Evolutionary conservation across 495 filamentous ascomycete genomes (phyloP), one percentile per base, ranked within the genome.

Genomic region (Cudoniella acicularis): DNA sequence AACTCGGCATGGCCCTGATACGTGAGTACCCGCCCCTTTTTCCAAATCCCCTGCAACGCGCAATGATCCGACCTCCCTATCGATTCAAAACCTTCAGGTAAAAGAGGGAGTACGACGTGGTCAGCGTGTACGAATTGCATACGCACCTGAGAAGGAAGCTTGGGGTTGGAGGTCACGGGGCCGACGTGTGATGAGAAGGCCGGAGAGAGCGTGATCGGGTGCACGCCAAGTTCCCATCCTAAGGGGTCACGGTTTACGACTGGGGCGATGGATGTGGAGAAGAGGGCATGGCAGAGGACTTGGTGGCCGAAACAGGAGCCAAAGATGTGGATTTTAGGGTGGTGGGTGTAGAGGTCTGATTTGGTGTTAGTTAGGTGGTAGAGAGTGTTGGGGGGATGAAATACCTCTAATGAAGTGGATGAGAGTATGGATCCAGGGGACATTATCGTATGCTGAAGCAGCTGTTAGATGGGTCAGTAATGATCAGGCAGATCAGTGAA

Each of bases 271-370:
- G 6, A 6, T 36, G 30, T 4, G 13, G 6, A 4, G 4, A 36
- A 13, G 0, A 94, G 67, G 1, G 90, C 90, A 23, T 90, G 79
- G 0, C 81, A 89, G 53, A 95, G 75, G 49, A 96, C 91, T 72
- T 96, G 91, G 67, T 96, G 92, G 13, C 91, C 92, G 68, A 91
- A 96, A 68, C 92, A 96, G 40, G 92, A 79, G 17, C 90, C 92
- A 18, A 78, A 78, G 2, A 78, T 54, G 56, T 72, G 73, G 2
- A 78, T 68, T 13, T 65, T 40, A 1, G 77, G 76, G 49, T 67
- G 75, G 0, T 69, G 17, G 0, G 4, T 47, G 46, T 73, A 95
- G 75, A 18, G 91, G 70, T 23, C 82, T 79, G n/a, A 36, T 13
- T 13, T 36, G 4, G n/a, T 13, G 30, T 36, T 13, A 36, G 94